Evolutionary conservation across 1,139 yeast species (phyloP).

Genomic region (Yamadazyma trypodendri): DNA sequence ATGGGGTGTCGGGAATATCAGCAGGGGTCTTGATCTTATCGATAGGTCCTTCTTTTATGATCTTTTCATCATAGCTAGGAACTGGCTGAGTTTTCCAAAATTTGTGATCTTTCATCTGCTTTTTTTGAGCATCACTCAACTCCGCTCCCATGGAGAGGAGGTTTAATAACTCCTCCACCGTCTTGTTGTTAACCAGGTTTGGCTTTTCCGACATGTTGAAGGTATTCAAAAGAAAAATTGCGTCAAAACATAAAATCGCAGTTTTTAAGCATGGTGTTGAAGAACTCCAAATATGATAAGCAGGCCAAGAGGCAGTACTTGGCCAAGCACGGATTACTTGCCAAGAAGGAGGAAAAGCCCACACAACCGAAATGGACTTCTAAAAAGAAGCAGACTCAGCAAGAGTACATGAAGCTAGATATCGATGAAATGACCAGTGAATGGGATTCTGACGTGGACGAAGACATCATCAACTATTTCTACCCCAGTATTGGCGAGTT

Average conservation of each 20-base stretch:
- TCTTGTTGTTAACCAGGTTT: slow-evolving; percentile 20
- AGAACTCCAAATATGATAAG: slow-evolving; percentile 47
- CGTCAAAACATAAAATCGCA: not conserved
- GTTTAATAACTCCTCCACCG: slow-evolving; percentile 51
- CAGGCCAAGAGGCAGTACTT: slow-evolving; percentile 41
- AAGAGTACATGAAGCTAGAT: slow-evolving; percentile 25
- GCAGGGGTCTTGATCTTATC: slow-evolving; percentile 63
- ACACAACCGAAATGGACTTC: slow-evolving; percentile 38
- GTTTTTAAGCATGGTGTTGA: slow-evolving; percentile 33
- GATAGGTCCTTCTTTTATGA: slow-evolving; percentile 80
- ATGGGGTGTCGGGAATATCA: slow-evolving; percentile 70
- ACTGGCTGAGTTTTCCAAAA: slow-evolving; percentile 99
- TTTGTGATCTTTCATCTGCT: slow-evolving; percentile 83
- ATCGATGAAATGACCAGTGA: slow-evolving; percentile 32
- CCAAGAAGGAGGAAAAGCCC: slow-evolving; percentile 14
- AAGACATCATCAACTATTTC: slow-evolving; percentile 40
- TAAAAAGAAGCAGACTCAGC: slow-evolving; percentile 20
- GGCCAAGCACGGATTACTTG: slow-evolving; percentile 39
- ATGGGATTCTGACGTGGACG: slow-evolving; percentile 48
- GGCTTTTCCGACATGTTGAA: slow-evolving; percentile 11
- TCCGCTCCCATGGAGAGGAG: slow-evolving; percentile 54
- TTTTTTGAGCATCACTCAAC: slow-evolving; percentile 52
- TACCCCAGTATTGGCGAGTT: slow-evolving; percentile 38
- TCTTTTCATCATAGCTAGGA: slow-evolving; percentile 64
- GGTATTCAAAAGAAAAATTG: not conserved